These are phyloP conservation scores for Cichorium intybus DNA, from an alignment of 140 eudicot genomes.

Conservation along the genomic window DNA sequence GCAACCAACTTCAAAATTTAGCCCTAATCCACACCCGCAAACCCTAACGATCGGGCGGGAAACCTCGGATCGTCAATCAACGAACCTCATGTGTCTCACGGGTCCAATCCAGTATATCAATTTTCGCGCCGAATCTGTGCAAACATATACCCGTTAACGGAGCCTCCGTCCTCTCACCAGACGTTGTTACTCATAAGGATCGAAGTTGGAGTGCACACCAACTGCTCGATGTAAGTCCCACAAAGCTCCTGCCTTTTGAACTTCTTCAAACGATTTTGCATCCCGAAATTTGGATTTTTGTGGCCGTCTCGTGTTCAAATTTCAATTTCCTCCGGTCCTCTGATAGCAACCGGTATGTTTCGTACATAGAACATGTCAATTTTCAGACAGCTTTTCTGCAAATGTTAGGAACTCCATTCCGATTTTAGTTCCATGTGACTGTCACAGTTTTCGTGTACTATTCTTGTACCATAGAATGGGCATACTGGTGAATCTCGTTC, in stretches of 20 bases:
- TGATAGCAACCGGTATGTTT: neutral
- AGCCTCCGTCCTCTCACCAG: neutral
- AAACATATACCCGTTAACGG: neutral
- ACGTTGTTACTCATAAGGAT: neutral
- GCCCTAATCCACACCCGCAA: neutral
- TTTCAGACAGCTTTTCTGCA: neutral
- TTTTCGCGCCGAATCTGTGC: neutral
- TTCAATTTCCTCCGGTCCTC: neutral
- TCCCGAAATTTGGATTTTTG: neutral
- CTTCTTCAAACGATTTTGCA: conserved; percentile 8
- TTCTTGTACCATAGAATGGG: conserved; percentile 17
- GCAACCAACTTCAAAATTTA: too few species aligned
- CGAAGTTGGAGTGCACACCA: conserved; percentile 32
- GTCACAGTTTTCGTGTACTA: neutral
- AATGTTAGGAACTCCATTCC: neutral
- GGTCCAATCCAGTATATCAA: neutral
- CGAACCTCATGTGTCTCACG: too few species aligned
- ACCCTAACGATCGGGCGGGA: neutral
- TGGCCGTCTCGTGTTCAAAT: neutral
- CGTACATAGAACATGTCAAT: neutral
- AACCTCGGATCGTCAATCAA: too few species aligned
- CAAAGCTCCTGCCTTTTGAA: conserved; percentile 1
- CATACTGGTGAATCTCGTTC: conserved; percentile 1
- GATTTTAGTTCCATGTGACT: neutral
- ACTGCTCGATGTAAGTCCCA: conserved; percentile 36